Percentiles rank a stretch among this genome's conserved stretches.
Evolutionary conservation across 1,139 yeast genomes (phyloP).

Genomic region (Protomyces macrosporus): DNA sequence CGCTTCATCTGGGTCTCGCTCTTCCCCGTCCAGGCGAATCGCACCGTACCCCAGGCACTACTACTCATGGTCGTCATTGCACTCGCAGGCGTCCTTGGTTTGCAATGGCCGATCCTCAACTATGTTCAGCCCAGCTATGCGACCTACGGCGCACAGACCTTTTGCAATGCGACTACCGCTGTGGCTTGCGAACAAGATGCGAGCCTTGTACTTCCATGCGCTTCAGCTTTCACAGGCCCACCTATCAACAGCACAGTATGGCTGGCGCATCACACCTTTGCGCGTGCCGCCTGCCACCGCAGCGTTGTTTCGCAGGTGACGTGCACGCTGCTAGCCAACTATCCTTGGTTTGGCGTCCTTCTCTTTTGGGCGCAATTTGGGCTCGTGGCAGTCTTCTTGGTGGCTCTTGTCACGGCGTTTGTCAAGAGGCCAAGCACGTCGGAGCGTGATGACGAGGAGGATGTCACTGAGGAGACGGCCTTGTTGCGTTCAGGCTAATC

Average conservation of each 20-base stretch:
- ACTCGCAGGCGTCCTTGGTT: conserved; percentile 31
- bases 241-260: background rate
- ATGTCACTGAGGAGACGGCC: conserved; percentile 25
- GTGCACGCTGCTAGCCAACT: conserved; percentile 30
- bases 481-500: background rate
- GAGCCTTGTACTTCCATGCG: conserved; percentile 8
- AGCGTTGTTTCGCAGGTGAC: conserved; percentile 31
- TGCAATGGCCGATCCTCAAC: conserved; percentile 30
- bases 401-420: conserved; percentile 29
- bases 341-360: conserved; percentile 32
- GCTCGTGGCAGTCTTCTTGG: conserved; percentile 29
- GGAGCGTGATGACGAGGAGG: conserved; percentile 29
- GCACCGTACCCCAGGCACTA: conserved; percentile 33
- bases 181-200: conserved; percentile 32
- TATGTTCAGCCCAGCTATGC: conserved; percentile 33
- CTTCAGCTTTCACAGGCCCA: background rate
- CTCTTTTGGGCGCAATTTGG: conserved; percentile 33
- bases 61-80: conserved; percentile 31
- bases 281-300: conserved; percentile 28
- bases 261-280: background rate
- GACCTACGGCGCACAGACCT: conserved; percentile 33
- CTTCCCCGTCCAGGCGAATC: conserved; percentile 31
- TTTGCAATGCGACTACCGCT: conserved; percentile 31
- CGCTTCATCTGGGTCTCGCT: conserved; percentile 32
- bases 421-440: conserved; percentile 28